Base-by-base conservation (phyloP, 768 basidiomycete genomes). In the Xerocomellus intermedius region DNA sequence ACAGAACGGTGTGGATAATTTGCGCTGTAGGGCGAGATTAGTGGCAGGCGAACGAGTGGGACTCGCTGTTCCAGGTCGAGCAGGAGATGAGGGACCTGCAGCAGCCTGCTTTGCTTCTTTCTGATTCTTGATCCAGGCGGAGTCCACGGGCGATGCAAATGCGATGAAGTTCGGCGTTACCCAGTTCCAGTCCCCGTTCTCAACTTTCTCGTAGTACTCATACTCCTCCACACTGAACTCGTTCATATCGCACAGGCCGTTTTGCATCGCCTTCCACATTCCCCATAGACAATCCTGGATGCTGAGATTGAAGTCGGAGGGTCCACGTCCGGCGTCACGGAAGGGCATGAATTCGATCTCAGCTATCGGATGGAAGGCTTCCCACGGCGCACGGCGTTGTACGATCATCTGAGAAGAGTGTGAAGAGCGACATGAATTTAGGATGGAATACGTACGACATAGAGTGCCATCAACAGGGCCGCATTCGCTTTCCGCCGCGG, bases 171-270 rank as follows among this genome's bases (percentile, higher is more conserved):
- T 82, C 2, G 91, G 91, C 0, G 91, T 92, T 73, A 94, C 80
- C 91, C 91, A 95, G 66, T 96, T 96, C 89, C 93, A 94, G 70
- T 95, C 94, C 14, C 91, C 90, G 65, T 94, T 93, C 73, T 94
- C 92, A 41, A 95, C 94, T 73, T 94, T 94, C 69, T 98, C 95
- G 69, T 94, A 96, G 68, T 77, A 88, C 70, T 94, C 92, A 68
- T 98, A 98, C 58, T 95, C 94, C 57, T 90, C 88, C 42, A 94
- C 83, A 65, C 85, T 89, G 73, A 98, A 98, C 61, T 91, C 90
- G 68, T 93, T 91, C 81, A 96, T 87, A 64, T 98, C 96, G 73
- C 91, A 93, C 1, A 99, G 79, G 13, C 89, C 86, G 57, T 95
- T 90, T 73, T 96, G 89, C 81, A 91, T 89, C 1, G 87, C 88